Evolutionary conservation across 768 basidiomycete genomes (phyloP).

Genomic region (Tricholoma hemisulphureum): DNA sequence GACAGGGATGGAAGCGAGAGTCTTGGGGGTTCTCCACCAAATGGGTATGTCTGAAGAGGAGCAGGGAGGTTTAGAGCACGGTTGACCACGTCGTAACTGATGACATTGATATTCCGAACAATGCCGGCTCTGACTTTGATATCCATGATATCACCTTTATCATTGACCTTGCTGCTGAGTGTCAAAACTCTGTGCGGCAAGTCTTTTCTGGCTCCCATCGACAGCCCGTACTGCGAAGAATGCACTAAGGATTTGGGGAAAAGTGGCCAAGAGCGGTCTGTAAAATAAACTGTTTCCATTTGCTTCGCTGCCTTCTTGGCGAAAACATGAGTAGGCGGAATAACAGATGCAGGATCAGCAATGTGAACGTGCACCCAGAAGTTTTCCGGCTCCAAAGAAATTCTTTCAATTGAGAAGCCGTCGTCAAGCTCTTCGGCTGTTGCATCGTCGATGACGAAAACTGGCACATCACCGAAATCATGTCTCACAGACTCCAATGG

Average conservation of each 20-base stretch:
- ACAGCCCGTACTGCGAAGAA: constrained; percentile 39
- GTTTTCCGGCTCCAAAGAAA: constrained; percentile 53
- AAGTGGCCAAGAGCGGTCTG: constrained; percentile 65
- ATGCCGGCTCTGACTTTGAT: constrained; percentile 68
- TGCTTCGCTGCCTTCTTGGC: constrained; percentile 54
- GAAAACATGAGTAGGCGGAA: constrained; percentile 69
- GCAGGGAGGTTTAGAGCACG: constrained; percentile 34
- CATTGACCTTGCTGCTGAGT: constrained; percentile 73
- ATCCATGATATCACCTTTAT: constrained; percentile 65
- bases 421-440: constrained; percentile 89
- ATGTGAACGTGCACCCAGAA: constrained; percentile 90
- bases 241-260: constrained; percentile 61
- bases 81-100: constrained; percentile 74
- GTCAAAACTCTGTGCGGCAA: constrained; percentile 63
- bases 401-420: constrained; percentile 80
- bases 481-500: constrained; percentile 70
- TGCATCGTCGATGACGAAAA: constrained; percentile 85
- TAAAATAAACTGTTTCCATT: constrained; percentile 59
- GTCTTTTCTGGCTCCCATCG: constrained; percentile 36
- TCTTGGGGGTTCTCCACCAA: constrained; percentile 31
- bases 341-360: constrained; percentile 83
- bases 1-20: constrained; percentile 8
- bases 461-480: constrained; percentile 79
- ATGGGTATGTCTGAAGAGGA: constrained; percentile 36
- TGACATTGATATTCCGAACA: constrained; percentile 60